Base-by-base conservation (phyloP, 1,284 basidiomycete genomes). In the Apiotrichum veenhuisii region DNA sequence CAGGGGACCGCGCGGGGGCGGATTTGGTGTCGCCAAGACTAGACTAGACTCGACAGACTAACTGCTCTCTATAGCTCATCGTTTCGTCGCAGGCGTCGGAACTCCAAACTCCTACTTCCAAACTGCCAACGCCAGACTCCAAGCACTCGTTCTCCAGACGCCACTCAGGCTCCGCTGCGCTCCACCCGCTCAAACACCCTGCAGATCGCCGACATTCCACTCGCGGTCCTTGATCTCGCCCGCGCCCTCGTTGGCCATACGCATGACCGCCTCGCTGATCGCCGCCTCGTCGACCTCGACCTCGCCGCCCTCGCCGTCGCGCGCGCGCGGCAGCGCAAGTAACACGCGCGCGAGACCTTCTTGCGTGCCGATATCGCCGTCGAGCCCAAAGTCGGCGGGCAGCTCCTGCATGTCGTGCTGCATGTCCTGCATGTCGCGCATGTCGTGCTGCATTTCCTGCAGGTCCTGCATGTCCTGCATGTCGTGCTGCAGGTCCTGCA, bases 341-440 rank as follows among this genome's bases (percentile, higher is more conserved):
- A 63, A 56, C 1, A 58, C 62, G 23, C 62, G 62, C 42, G 59
- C 62, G 18, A 63, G 58, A 9, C 58, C 58, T 45, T 63, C 62
- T 45, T 63, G 57, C 23, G 44, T 50, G 25, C 51, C 46, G 15
- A 58, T 37, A 25, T 52, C 49, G 49, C 22, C 5, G 17, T n/a
- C 26, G 25, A 52, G 33, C 15, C 17, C 26, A 18, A 36, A 34
- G 11, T 36, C 34, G 30, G 30, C 5, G 3, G 30, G 33, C 20
- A 41, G 18, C n/a, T 41, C 8, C 14, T 38, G 17, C 30, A 51
- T 30, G 27, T 41, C 37, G 49, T 27, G 40, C 22, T n/a, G 46
- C n/a, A 41, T 20, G 20, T 22, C 22, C 18, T 41, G 18, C 20
- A 41, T 41, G 18, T 20, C 10, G n/a, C 22, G 20, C 1, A n/a